phyloP scores from a whole-genome alignment of 495 filamentous ascomycete genomes.

The Aspergillus sparsus region DNA sequence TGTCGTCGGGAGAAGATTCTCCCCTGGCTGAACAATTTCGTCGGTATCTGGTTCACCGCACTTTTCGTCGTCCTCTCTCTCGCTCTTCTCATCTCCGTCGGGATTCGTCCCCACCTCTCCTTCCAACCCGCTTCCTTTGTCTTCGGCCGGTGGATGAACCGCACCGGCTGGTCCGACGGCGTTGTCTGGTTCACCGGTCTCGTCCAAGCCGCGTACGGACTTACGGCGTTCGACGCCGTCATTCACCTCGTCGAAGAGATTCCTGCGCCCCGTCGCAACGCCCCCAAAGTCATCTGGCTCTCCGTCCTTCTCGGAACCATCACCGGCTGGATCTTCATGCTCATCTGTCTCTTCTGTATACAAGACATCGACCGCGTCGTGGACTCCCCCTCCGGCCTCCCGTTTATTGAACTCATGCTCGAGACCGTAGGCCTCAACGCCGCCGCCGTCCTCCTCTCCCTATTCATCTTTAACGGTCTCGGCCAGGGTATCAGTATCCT shows the following conservation, averaged over 20 bases:
- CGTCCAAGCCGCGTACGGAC: conserved; percentile 60
- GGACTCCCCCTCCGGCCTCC: conserved; percentile 41
- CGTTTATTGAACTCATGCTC: conserved; percentile 49
- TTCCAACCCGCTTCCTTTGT: conserved; percentile 53
- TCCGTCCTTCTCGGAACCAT: conserved; percentile 50
- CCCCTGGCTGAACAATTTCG: conserved; percentile 51
- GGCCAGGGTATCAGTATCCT: conserved; percentile 48
- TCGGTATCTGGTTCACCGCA: conserved; percentile 48
- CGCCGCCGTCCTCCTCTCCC: conserved; percentile 40
- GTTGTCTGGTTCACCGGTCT: conserved; percentile 64
- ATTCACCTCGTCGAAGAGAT: conserved; percentile 62
- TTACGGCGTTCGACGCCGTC: conserved; percentile 65
- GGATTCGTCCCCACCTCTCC: conserved; percentile 34
- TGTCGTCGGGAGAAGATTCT: conserved; percentile 48
- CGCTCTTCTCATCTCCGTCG: conserved; percentile 47
- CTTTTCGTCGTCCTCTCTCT: conserved; percentile 48
- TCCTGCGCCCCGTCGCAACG: conserved; percentile 44
- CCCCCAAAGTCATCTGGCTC: conserved; percentile 45
- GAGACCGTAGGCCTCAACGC: conserved; percentile 44
- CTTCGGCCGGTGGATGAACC: conserved; percentile 59
- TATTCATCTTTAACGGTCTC: conserved; percentile 53
- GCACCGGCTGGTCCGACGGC: conserved; percentile 63
- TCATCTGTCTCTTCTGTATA: conserved; percentile 73
- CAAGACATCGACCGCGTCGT: conserved; percentile 61
- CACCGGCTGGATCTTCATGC: conserved; percentile 70